Base-by-base conservation (phyloP, 1,139 yeast species). In the Trichomonascaceae sp. region DNA sequence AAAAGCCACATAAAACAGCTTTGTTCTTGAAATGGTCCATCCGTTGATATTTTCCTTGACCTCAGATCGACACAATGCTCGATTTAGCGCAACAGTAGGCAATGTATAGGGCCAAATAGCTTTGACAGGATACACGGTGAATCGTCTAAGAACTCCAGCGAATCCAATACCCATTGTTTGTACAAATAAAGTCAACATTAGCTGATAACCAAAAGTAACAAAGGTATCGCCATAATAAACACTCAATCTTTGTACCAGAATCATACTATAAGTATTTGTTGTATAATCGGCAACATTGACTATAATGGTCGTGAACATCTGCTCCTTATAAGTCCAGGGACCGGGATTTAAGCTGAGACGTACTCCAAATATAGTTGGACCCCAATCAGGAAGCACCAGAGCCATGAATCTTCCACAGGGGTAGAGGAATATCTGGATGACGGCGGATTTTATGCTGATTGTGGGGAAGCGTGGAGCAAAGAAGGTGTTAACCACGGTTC, bases 241-340 rank as follows among this genome's bases (percentile, higher is more conserved):
- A 7, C 66, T 19, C 13, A 41, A n/a, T 20, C 47, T 45, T 45
- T 52, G 54, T 12, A 49, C 50, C 20, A 47, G 47, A 19, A 50
- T 49, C 36, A 39, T 48, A 48, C 53, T 53, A 49, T 48, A 51
- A 9, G 49, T 45, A 20, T 52, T 47, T 12, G 50, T 54, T 22
- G 54, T 44, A 18, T 43, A 46, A 39, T 48, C 50, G 5, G 52
- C 56, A 20, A 55, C 58, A 22, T 51, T 52, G 60, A 75, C 74
- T 58, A 77, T 69, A 45, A 78, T 54, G 6, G 85, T 79, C 1
- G 82, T 73, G 58, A 82, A 72, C 83, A 82, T 82, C 72, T 85
- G 88, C 64, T 85, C 93, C 68, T 86, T 85, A 62, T 73, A 76
- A 36, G 77, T 73, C 87, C 88, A 85, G 4, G 83, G 82, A 9